Evolutionary conservation across 2,329 filamentous ascomycete genomes (phyloP).

Genomic region (Triangularia verruculosa): DNA sequence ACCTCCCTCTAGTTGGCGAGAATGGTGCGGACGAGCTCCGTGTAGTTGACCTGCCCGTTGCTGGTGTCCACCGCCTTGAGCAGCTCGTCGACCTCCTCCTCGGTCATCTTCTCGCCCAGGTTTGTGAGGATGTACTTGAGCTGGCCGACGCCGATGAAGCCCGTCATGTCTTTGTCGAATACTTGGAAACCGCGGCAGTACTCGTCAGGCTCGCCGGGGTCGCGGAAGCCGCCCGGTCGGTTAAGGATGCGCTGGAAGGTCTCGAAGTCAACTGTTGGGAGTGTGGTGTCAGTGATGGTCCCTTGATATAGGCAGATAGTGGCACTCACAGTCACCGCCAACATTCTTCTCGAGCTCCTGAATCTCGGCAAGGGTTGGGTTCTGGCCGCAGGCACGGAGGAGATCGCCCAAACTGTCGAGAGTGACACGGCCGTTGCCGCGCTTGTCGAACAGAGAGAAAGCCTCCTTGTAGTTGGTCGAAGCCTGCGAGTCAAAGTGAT

Average conservation of each 20-base stretch:
- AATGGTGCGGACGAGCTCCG: slow-evolving; percentile 84
- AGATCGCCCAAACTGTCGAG: slow-evolving; percentile 88
- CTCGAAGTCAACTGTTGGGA: slow-evolving; percentile 85
- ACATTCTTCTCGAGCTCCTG: slow-evolving; percentile 86
- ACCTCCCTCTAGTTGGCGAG: slow-evolving; percentile 65
- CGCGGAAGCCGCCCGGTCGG: slow-evolving; percentile 95
- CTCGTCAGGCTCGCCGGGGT: slow-evolving; percentile 94
- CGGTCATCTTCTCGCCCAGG: slow-evolving; percentile 97
- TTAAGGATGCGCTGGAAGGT: slow-evolving; percentile 96
- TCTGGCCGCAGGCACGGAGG: slow-evolving; percentile 94
- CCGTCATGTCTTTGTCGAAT: slow-evolving; percentile 98
- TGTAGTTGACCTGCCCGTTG: slow-evolving; percentile 96
- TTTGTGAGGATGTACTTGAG: slow-evolving; percentile 98
- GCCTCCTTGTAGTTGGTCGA: slow-evolving; percentile 99
- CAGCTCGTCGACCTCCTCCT: slow-evolving; percentile 97
- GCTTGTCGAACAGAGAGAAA: slow-evolving; percentile 99
- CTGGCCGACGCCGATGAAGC: slow-evolving; percentile 96
- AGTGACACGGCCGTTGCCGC: slow-evolving; percentile 87
- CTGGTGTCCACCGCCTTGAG: slow-evolving; percentile 97
- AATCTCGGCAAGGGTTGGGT: slow-evolving; percentile 93
- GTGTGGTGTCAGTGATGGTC: slow-evolving; percentile 6
- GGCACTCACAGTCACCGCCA: slow-evolving; percentile 82
- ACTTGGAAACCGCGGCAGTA: slow-evolving; percentile 99
- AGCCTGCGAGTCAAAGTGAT: slow-evolving; percentile 57
- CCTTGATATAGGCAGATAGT: background rate